phyloP scores from a whole-genome alignment of 2,329 filamentous ascomycete species.

The Metarhizium brunneum region DNA sequence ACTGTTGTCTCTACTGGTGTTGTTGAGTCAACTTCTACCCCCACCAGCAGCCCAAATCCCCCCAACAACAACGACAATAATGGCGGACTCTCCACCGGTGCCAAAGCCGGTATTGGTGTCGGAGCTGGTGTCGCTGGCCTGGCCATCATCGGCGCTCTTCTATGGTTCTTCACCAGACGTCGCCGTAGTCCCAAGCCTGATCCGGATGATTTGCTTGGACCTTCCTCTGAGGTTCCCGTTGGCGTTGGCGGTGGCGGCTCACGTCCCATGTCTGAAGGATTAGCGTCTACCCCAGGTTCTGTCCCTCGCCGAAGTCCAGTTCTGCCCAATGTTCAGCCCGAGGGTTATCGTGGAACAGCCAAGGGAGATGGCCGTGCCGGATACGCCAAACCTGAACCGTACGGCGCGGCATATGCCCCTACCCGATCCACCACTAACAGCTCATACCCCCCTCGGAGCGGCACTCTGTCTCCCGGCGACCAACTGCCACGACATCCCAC shows the following conservation, averaged over 20 bases:
- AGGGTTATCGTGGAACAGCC: conserved; percentile 31
- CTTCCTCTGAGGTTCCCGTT: conserved; percentile 32
- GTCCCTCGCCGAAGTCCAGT: conserved; percentile 17
- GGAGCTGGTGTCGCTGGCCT: conserved; percentile 28
- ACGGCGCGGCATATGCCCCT: conserved; percentile 20
- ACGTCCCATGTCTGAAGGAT: conserved; percentile 21
- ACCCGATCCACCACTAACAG: conserved; percentile 12
- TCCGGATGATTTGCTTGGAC: conserved; percentile 29
- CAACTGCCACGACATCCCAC: conserved; percentile 16
- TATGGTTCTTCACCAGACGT: conserved; percentile 21
- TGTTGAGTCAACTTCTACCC: conserved; percentile 15
- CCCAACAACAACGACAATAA: conserved; percentile 8
- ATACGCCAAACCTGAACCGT: conserved; percentile 28
- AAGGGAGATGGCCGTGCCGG: conserved; percentile 29
- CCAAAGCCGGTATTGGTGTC: conserved; percentile 34
- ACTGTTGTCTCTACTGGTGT: conserved; percentile 22
- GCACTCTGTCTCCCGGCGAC: conserved; percentile 11
- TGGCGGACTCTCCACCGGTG: conserved; percentile 28
- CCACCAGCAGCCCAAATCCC: conserved; percentile 16
- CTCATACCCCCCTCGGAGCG: conserved; percentile 4
- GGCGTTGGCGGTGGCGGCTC: conserved; percentile 17
- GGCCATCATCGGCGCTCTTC: conserved; percentile 18
- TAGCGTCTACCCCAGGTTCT: conserved; percentile 16
- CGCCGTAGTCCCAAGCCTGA: conserved; percentile 23
- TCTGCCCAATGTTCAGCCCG: conserved; percentile 14